Evolutionary conservation across 106 monocot genomes (phyloP).

Genomic region (Dactylorhiza incarnata): DNA sequence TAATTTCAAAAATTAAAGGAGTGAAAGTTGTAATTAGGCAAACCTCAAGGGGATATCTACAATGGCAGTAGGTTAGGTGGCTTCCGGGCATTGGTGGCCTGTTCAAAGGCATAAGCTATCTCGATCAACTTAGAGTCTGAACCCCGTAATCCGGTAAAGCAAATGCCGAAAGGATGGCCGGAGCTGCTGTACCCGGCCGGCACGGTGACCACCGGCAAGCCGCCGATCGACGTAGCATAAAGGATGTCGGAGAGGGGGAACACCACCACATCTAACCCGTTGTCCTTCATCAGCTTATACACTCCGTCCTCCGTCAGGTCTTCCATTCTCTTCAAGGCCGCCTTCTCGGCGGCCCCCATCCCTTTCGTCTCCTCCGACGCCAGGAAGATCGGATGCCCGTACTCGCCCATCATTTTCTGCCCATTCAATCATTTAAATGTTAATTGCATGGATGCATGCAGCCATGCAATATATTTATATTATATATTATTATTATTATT

Average conservation of each 20-base stretch:
- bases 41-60: no score
- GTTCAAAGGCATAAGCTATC: conserved; percentile 26
- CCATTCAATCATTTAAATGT: not conserved
- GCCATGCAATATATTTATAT: no score
- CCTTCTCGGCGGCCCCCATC: conserved; percentile 9
- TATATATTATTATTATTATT: no score
- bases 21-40: no score
- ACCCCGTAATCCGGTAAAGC: conserved; percentile 32
- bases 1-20: no score
- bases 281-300: conserved; percentile 23
- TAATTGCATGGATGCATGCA: no score
- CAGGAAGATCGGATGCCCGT: conserved; percentile 20
- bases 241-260: not conserved
- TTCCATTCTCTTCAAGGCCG: conserved; percentile 8
- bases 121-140: conserved; percentile 16
- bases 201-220: conserved; percentile 30
- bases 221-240: conserved; percentile 19
- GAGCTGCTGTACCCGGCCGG: conserved; percentile 23
- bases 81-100: conserved; percentile 26
- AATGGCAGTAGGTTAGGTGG: no score
- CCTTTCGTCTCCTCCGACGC: conserved; percentile 18
- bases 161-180: conserved; percentile 27
- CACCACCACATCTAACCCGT: conserved; percentile 32
- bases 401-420: conserved; percentile 21
- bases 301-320: conserved; percentile 16